Base-by-base conservation (phyloP, 2,329 filamentous ascomycete genomes). In the Nemania serpens region DNA sequence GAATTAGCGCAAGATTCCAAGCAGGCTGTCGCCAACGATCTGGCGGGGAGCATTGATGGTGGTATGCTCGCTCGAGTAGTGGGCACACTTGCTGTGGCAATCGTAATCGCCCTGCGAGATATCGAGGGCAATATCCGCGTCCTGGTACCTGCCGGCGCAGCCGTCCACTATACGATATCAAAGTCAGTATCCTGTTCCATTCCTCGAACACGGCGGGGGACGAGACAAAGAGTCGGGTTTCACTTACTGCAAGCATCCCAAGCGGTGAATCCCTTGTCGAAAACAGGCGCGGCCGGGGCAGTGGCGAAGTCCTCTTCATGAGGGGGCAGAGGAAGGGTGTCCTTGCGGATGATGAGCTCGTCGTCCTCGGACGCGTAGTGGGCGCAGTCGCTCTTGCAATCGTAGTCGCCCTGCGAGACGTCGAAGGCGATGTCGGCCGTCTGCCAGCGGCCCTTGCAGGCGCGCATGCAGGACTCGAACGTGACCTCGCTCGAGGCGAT, bases 241-340 rank as follows among this genome's bases (percentile, higher is more conserved):
- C 25, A 34, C 54, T 49, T 49, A 49, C 54, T 49, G 46, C 61
- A 66, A 9, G 33, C 46, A 2, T 63, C 55, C 12, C 49, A 65
- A 9, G 47, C 42, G 3, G 20, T 43, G 2, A 12, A 18, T 12
- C 48, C 51, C 2, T 34, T 13, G 25, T 47, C 55, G 13, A 57
- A 25, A 18, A 22, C 18, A 3, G 56, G 18, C 13, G 15, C 17
- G 1, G 51, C 15, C 11, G 51, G 29, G 4, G 42, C 13, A 2
- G 49, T 33, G 20, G 17, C 17, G 6, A 43, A 50, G 13, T 20
- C 33, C 2, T 41, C 11, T 2, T n/a, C 42, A 13, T 49, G 13
- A 1, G 10, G 1, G 3, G 29, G n/a, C 15, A 29, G 25, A 7
- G 25, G 25, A 7, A 22, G 15, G 25, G 25, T 29, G 25, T 29